Conservation (phyloP, 352 stramenopile species). For the Pythium utonaiense region DNA sequence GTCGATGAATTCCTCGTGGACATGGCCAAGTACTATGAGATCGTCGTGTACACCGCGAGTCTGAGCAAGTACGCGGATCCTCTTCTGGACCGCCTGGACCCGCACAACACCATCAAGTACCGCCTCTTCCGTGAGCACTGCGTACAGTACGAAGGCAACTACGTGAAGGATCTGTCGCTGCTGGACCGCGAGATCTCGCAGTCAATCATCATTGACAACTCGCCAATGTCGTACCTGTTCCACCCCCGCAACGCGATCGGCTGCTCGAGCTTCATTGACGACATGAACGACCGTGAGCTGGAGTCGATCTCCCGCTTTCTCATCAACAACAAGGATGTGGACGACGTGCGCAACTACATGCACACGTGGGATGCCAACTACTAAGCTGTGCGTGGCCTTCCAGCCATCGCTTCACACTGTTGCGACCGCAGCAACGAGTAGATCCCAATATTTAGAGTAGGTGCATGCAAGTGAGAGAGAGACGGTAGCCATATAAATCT, state of each 20-base stretch:
- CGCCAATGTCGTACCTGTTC: constrained; percentile 97
- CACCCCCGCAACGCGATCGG: constrained; percentile 89
- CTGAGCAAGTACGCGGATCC: constrained; percentile 97
- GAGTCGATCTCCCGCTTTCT: constrained; percentile 78
- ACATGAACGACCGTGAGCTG: constrained; percentile 87
- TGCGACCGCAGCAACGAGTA: background rate
- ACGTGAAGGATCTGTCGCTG: constrained; percentile 97
- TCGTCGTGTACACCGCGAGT: constrained; percentile 98
- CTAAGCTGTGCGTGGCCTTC: too few relatives aligned
- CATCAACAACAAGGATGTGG: constrained; percentile 36
- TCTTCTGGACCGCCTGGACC: constrained; percentile 95
- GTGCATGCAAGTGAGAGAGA: background rate
- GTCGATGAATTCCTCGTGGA: constrained; percentile 95
- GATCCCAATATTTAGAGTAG: background rate
- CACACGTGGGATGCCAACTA: constrained; percentile 68
- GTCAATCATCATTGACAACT: constrained; percentile 99
- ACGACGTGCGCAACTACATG: constrained; percentile 69
- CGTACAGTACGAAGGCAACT: constrained; percentile 94
- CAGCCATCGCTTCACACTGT: too few relatives aligned
- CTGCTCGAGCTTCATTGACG: constrained; percentile 90
- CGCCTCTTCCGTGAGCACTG: constrained; percentile 94
- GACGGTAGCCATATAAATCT: background rate
- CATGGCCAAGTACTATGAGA: constrained; percentile 96
- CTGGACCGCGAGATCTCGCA: constrained; percentile 92
- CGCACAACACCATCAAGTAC: constrained; percentile 84